Percentiles rank a stretch among this genome's conserved stretches.
Conservation (phyloP, 1,284 basidiomycete species). For the Boletus sp. region DNA sequence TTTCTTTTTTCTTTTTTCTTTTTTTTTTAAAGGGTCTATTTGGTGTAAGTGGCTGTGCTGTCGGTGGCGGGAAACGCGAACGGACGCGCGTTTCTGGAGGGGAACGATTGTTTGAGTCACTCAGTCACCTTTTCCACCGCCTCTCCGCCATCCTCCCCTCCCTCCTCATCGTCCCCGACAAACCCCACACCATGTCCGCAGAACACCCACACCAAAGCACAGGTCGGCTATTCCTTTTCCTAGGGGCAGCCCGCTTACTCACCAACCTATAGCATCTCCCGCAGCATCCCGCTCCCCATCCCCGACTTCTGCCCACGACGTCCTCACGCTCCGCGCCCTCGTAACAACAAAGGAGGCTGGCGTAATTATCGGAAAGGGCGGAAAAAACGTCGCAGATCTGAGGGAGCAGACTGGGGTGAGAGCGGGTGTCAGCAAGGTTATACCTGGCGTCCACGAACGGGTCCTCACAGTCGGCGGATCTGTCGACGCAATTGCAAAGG, state of each 20-base stretch:
- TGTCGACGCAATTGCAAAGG: slow-evolving; percentile 89
- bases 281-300: slow-evolving; percentile 68
- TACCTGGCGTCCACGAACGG: slow-evolving; percentile 94
- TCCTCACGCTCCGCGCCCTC: slow-evolving; percentile 85
- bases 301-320: slow-evolving; percentile 51
- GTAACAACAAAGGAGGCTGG: slow-evolving; percentile 96
- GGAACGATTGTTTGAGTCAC: slow-evolving; percentile 14
- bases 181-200: slow-evolving; percentile 51
- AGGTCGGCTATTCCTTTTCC: slow-evolving; percentile 35
- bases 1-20: not conserved
- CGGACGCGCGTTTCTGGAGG: slow-evolving; percentile 20
- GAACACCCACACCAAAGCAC: slow-evolving; percentile 53
- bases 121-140: slow-evolving; percentile 15
- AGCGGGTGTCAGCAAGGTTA: slow-evolving; percentile 98
- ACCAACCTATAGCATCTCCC: slow-evolving; percentile 40
- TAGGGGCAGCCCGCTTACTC: slow-evolving; percentile 14
- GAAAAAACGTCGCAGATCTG: slow-evolving; percentile 95
- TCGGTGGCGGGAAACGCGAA: slow-evolving; percentile 33
- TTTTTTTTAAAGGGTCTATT: too few species aligned
- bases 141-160: slow-evolving; percentile 27
- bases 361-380: slow-evolving; percentile 94
- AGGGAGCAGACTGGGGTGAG: slow-evolving; percentile 94
- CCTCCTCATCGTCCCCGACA: slow-evolving; percentile 31
- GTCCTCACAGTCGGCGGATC: slow-evolving; percentile 92
- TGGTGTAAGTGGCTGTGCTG: slow-evolving; percentile 29